Base-by-base conservation (phyloP, 768 basidiomycete genomes). In the Pulveroboletus ravenelii region DNA sequence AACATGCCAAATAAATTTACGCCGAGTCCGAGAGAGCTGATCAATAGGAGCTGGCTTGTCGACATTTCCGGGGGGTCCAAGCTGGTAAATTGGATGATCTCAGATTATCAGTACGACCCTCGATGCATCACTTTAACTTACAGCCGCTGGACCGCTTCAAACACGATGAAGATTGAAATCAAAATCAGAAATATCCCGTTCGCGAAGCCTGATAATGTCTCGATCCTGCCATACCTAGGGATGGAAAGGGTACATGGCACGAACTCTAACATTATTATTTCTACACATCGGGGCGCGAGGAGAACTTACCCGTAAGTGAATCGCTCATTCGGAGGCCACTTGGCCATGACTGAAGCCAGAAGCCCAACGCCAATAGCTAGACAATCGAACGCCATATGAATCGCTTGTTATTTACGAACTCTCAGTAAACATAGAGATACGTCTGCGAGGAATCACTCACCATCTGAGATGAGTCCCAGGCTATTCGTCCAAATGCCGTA, bases 311-410 rank as follows among this genome's bases (percentile, higher is more conserved):
- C 96, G 67, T 96, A 99, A 14, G 96, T 97, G 71, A 92, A 99
- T 32, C 83, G 77, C 59, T 89, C 87, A 70, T 98, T 93, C 0
- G 93, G 89, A 35, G 91, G 87, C 96, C 96, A 98, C 10, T 88
- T 94, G 2, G 95, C 93, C 88, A 98, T 98, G 6, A 99, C 89
- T 9, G 91, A 94, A 6, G 96, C 96, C 50, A 96, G 83, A 3
- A 99, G 78, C 2, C 96, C 96, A 46, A 99, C 90, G 0, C 84
- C 93, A 45, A 99, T 92, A 1, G 95, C 95, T 80, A 97, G 84
- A 63, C 96, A 98, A 70, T 99, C 96, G 59, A 99, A 99, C 10
- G 93, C 91, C 96, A 98, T 99, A 64, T 99, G 96, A 34, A 99
- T 98, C 18, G 96, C 95, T 98, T 57, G 23, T 45, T n/a, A 38